Evolutionary conservation across 768 basidiomycete species (phyloP), one percentile per base, ranked within the genome.

Genomic region (Inosperma sp.): DNA sequence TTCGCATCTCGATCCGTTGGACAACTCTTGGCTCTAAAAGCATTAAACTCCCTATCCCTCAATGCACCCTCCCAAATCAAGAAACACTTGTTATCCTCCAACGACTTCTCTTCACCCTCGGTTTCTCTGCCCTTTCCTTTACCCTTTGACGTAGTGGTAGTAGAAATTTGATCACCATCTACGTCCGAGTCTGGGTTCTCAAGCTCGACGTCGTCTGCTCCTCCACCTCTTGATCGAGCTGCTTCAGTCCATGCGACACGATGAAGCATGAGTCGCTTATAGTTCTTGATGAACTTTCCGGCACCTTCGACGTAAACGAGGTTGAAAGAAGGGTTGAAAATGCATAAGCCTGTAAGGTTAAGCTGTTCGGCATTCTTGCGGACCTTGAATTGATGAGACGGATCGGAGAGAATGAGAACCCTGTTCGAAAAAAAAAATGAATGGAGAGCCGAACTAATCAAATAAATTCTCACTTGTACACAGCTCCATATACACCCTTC

Each of bases 261-360:
- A 48, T 81, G 68, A 34, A 88, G 56, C 86, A 99, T 86, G 42
- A 99, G 74, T 17, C 84, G 79, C 62, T 86, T 92, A 71, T 96
- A 99, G 56, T 83, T 82, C 60, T 84, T 84, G 57, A 97, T 80
- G 53, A 84, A 85, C 67, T 90, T 94, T 29, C 79, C 69, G 0
- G 88, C 88, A 33, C 96, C 96, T 65, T 99, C 96, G 51, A 96
- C 90, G 58, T 95, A 88, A 40, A 99, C 83, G 74, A 98, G 78
- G 60, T 79, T 85, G 75, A 97, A 97, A 25, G 78, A 70, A 0
- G 93, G 87, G 63, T 94, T 83, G 79, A 93, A 92, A 62, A 96
- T 86, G 62, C 89, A 93, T 29, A 94, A 72, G 8, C 96, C 96
- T 0, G 90, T 85, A 12, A 98, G 75, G 53, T 81, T 83, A 65